A percentile compares a stretch with the other conserved stretches of the same genome.
These are phyloP conservation scores for Fusarium dlaminii DNA, from an alignment of 2,329 filamentous ascomycete genomes.

Conservation along the genomic window DNA sequence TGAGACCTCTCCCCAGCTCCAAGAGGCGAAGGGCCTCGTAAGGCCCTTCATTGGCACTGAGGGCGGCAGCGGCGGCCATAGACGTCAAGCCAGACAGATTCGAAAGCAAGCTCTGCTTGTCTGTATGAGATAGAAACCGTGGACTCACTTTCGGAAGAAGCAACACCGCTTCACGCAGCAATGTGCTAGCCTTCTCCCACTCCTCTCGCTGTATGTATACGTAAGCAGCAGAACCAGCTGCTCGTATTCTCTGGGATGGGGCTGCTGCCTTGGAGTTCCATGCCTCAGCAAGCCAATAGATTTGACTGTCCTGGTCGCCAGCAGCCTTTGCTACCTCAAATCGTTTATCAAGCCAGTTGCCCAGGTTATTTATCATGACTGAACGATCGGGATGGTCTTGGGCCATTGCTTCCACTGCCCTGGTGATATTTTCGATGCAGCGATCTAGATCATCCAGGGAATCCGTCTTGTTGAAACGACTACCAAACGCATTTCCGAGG, in stretches of 20 bases:
- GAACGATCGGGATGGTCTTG: neutral
- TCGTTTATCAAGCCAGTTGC: neutral
- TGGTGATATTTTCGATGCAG: neutral
- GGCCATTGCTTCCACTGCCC: neutral
- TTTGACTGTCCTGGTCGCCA: rapidly evolving
- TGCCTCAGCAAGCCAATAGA: neutral
- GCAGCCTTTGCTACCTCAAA: no score
- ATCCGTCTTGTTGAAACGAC: neutral
- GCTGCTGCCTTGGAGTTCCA: neutral
- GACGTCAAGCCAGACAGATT: neutral
- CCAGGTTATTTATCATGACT: neutral
- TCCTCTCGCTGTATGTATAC: neutral
- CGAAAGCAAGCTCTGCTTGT: neutral
- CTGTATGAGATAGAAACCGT: neutral
- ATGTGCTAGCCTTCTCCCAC: neutral
- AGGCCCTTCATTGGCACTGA: rapidly evolving
- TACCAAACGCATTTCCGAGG: neutral
- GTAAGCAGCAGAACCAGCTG: neutral
- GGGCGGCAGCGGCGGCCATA: rapidly evolving
- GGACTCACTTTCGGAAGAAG: neutral
- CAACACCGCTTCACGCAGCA: neutral
- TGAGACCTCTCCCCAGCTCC: neutral
- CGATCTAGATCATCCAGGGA: neutral
- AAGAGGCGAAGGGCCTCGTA: neutral
- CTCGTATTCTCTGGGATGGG: neutral